Conservation (phyloP, 1,139 yeast species). For the Yamadazyma trypodendri region DNA sequence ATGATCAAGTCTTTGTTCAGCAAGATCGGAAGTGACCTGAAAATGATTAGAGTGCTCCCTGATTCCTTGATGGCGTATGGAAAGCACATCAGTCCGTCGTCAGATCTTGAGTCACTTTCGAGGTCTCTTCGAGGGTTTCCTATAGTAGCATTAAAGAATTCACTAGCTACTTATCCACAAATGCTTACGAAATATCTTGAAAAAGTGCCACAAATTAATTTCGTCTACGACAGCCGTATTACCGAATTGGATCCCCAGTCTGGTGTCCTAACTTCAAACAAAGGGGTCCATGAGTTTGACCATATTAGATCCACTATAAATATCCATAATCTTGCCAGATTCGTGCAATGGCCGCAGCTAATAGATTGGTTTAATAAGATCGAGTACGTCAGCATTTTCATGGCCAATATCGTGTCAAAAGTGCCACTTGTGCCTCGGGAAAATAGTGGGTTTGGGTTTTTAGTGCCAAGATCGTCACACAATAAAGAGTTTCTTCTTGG, state of each 20-base stretch:
- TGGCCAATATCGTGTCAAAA: conserved; percentile 56
- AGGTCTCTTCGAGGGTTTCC: conserved; percentile 45
- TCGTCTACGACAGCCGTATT: conserved; percentile 27
- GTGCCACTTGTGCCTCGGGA: conserved; percentile 41
- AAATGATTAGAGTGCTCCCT: conserved; percentile 13
- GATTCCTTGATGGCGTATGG: conserved; percentile 28
- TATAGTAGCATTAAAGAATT: conserved; percentile 51
- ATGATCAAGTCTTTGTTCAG: conserved; percentile 17
- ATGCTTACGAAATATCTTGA: conserved; percentile 36
- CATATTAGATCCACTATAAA: conserved; percentile 61
- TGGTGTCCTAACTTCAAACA: conserved; percentile 13
- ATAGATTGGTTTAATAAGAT: conserved; percentile 23
- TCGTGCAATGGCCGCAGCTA: conserved; percentile 16
- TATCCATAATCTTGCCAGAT: conserved; percentile 29
- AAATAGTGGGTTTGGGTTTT: conserved; percentile 77
- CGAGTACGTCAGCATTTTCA: conserved; percentile 52
- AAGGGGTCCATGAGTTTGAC: conserved; percentile 28
- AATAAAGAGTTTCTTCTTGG: conserved; percentile 73
- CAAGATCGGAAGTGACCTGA: conserved; percentile 6
- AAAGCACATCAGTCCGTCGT: conserved; percentile 23
- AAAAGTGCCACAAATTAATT: conserved; percentile 37
- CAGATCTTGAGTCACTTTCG: conserved; percentile 37
- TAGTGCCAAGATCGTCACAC: conserved; percentile 60
- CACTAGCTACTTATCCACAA: conserved; percentile 53
- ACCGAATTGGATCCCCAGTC: conserved; percentile 18